Conservation (phyloP, 1,139 yeast genomes). For the Pichia cactophila region DNA sequence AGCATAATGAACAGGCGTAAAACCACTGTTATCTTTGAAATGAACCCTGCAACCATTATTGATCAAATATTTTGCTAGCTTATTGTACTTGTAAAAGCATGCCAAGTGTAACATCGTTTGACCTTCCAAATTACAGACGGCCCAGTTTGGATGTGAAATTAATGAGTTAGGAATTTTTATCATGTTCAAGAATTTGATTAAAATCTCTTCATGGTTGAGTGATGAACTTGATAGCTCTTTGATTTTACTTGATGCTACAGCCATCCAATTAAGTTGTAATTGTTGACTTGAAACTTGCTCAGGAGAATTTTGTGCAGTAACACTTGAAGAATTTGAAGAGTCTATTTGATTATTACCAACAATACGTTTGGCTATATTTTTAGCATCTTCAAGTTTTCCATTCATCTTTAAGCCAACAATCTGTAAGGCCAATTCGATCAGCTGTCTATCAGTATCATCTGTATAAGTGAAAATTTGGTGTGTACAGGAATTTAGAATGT, state of each 20-base stretch:
- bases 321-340: constrained; percentile 7
- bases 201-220: constrained; percentile 47
- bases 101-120: constrained; percentile 86
- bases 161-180: constrained; percentile 58
- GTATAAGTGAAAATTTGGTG: constrained; percentile 67
- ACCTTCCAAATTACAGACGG: constrained; percentile 71
- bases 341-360: constrained; percentile 48
- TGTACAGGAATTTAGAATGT: constrained; percentile 17
- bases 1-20: constrained; percentile 83
- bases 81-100: constrained; percentile 60
- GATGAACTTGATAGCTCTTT: constrained; percentile 40
- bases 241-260: constrained; percentile 32
- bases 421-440: constrained; percentile 86
- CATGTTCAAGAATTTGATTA: constrained; percentile 58
- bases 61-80: constrained; percentile 55
- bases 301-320: constrained; percentile 17
- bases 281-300: constrained; percentile 8
- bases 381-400: constrained; percentile 87
- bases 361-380: constrained; percentile 79
- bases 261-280: constrained; percentile 34
- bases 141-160: constrained; percentile 62
- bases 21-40: constrained; percentile 67
- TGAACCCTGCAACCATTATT: constrained; percentile 78
- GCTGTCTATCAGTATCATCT: constrained; percentile 88
- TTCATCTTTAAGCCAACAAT: constrained; percentile 93